A percentile compares a stretch with the other conserved stretches of the same genome.
phyloP scores from a whole-genome alignment of 2,329 filamentous ascomycete genomes.

The Fusarium albidum region DNA sequence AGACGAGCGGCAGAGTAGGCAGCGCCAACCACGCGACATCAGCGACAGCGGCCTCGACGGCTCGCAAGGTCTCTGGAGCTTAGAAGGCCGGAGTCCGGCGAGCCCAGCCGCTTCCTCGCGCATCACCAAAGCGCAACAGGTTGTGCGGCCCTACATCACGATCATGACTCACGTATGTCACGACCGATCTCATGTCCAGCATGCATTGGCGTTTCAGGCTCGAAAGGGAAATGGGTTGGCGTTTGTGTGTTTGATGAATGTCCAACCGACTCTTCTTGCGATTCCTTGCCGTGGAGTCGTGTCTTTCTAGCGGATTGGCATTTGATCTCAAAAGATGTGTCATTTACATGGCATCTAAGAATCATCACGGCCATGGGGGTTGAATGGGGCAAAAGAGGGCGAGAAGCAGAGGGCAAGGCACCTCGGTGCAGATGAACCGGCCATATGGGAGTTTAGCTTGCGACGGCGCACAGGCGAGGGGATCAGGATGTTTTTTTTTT shows the following conservation, averaged over 20 bases:
- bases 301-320: conserved; percentile 18
- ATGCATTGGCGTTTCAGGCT: conserved; percentile 53
- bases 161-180: conserved; percentile 53
- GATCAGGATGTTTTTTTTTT: conserved; percentile 15
- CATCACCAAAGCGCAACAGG: conserved; percentile 24
- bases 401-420: conserved; percentile 15
- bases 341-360: conserved; percentile 25
- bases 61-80: conserved; percentile 62
- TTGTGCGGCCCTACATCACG: conserved; percentile 46
- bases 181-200: conserved; percentile 53
- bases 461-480: conserved; percentile 36
- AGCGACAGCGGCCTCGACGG: conserved; percentile 53
- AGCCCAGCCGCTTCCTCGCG: conserved; percentile 30
- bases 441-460: conserved; percentile 32
- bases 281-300: conserved; percentile 24
- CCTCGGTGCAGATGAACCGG: conserved; percentile 20
- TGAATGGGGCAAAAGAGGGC: conserved; percentile 18
- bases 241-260: conserved; percentile 38
- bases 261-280: conserved; percentile 32
- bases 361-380: conserved; percentile 24
- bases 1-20: conserved; percentile 72
- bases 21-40: conserved; percentile 59
- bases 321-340: conserved; percentile 23
- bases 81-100: conserved; percentile 40
- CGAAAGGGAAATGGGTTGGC: conserved; percentile 30